Evolutionary conservation across 306 rosid genomes (phyloP), one percentile per base, ranked within the genome.

Genomic region (Begonia fuchsioides): DNA sequence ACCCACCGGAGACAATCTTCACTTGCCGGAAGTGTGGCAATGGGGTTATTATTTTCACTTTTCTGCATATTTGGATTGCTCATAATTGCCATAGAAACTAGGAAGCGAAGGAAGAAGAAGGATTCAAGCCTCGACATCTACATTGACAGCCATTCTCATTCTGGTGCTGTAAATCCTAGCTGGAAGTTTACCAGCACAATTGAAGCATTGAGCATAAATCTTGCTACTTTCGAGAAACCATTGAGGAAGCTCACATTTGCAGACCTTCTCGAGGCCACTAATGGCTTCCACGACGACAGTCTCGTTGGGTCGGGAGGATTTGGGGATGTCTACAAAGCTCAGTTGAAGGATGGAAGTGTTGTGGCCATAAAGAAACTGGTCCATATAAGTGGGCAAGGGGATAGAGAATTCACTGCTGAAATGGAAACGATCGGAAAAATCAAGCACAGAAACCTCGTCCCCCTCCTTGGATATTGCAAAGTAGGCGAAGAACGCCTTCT

Each of bases 391-490:
- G 74, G 86, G 20, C 94, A 83, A 68, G 94, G 94, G 43, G 90
- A 83, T 51, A 69, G 94, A 58, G 94, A 83, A 67, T 83, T 83
- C 62, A 79, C 79, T 82, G 94, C 94, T 0, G 90, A 83, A 69
- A 79, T 83, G 94, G 94, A 83, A 65, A 83, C 94, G 32, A 74
- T 83, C 10, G 94, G 94, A 55, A 83, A 76, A 68, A 76, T 83
- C 49, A 83, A 83, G 61, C 90, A 83, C 54, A 61, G 90, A 55
- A 83, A 83, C 63, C 65, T 83, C 57, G 90, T 83, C 55, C 90
- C 79, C 0, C 53, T 83, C 52, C 63, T 83, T 10, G 94, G 94
- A 16, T 83, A 83, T 67, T 83, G 90, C 56, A 83, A 79, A 64
- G 53, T 79, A 40, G 90, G 86, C 13, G 94, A 83, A 55, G 94